These are phyloP conservation scores for Bothriochloa decipiens DNA, from an alignment of 176 grass and related monocot species.

Conservation along the genomic window DNA sequence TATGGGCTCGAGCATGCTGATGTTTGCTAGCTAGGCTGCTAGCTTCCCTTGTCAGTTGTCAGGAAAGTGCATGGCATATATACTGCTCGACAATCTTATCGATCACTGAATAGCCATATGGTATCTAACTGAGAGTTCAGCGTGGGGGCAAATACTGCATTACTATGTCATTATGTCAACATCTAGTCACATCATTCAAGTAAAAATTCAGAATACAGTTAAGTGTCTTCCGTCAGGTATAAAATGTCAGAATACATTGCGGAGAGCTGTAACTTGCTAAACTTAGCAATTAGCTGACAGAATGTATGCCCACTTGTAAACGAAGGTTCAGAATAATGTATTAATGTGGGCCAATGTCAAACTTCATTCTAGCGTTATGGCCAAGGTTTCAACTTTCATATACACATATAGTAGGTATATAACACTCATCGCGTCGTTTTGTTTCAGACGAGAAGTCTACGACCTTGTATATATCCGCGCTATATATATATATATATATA, in stretches of 20 bases:
- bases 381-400: too few species aligned
- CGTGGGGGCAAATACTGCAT: background rate
- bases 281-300: background rate
- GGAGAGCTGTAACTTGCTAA: background rate
- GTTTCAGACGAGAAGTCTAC: too few species aligned
- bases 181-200: background rate
- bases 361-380: too few species aligned
- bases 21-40: background rate
- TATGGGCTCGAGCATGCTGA: constrained; percentile 4
- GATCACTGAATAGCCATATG: background rate
- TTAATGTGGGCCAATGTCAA: too few species aligned
- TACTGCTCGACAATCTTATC: background rate
- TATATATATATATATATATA: too few species aligned
- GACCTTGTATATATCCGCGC: too few species aligned
- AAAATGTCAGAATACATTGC: background rate
- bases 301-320: background rate
- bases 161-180: too few species aligned
- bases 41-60: background rate
- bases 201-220: background rate
- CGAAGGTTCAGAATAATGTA: too few species aligned
- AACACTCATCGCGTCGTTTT: too few species aligned
- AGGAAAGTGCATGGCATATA: background rate
- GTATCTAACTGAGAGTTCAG: background rate
- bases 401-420: too few species aligned
- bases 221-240: background rate